Percentiles rank a stretch among this genome's conserved stretches.
phyloP scores from a whole-genome alignment of 257 asterid species.

The Plectranthus barbatus region DNA sequence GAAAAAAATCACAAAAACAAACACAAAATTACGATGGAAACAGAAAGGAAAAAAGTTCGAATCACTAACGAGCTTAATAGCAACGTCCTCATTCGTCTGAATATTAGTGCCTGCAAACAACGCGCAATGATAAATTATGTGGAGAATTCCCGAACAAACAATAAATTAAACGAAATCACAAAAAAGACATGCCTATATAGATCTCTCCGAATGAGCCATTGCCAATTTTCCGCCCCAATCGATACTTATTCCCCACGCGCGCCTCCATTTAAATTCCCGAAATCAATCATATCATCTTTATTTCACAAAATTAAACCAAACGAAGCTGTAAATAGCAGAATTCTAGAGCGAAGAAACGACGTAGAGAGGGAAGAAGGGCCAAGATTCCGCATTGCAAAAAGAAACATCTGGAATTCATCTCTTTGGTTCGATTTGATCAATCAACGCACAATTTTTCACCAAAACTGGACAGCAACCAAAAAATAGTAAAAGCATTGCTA shows the following conservation, averaged over 20 bases:
- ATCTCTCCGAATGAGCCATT: conserved; percentile 72
- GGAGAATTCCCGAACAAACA: background rate
- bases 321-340: conserved; percentile 12
- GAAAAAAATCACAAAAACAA: too few species aligned
- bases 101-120: conserved; percentile 43
- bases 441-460: background rate
- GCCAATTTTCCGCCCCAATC: conserved; percentile 62
- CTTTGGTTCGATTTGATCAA: conserved; percentile 25
- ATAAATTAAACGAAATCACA: background rate
- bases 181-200: conserved; percentile 31
- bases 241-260: conserved; percentile 57
- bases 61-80: conserved; percentile 51
- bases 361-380: background rate
- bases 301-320: conserved; percentile 7
- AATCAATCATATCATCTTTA: conserved; percentile 6
- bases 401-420: conserved; percentile 19
- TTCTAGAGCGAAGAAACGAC: conserved; percentile 6
- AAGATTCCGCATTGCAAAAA: conserved; percentile 15
- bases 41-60: background rate
- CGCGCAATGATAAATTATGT: background rate
- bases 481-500: background rate
- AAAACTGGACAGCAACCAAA: background rate
- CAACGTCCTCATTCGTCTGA: conserved; percentile 73
- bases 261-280: conserved; percentile 38
- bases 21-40: background rate